Evolutionary conservation across 1,284 basidiomycete species (phyloP), one percentile per base, ranked within the genome.

Genomic region (Sphagnurus paluster): DNA sequence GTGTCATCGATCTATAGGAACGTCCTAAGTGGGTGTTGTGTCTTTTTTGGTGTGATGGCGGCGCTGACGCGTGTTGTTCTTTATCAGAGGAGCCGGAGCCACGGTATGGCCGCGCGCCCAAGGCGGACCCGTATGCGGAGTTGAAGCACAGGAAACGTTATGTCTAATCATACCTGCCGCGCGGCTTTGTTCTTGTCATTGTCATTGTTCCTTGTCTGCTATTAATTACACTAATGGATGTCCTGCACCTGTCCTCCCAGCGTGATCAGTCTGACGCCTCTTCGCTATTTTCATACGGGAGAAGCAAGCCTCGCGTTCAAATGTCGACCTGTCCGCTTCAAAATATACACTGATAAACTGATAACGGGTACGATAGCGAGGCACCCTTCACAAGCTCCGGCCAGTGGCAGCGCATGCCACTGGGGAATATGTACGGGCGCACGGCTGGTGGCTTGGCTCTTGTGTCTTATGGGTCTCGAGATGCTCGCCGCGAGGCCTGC

Each of bases 1-100:
- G 85, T 93, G 16, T 78, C 77, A 4, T 67, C 62, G 47, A 82
- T 94, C 47, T 90, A 93, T 67, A 59, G 61, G 46, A 75, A 85
- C 46, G 68, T 85, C 33, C 70, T 93, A 42, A 74, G 90, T 89
- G 59, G 68, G 89, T 79, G 20, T 32, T 23, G 9, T 8, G 11
- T 32, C 30, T 10, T 4, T 32, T 46, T 56, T 39, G 43, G 40
- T 26, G n/a, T 8, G 5, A 4, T 54, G 25, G 30, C 43, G 33
- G 45, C 39, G 41, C 41, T 52, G 30, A 45, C 44, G 38, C 42
- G 45, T 54, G 46, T 43, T 46, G 10, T 33, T 42, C 20, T 42
- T 58, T 20, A n/a, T n/a, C 61, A 86, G 87, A 78, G 61, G 61
- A 58, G 44, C 69, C 74, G 29, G 89, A 91, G 61, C 84, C 87